Base-by-base conservation (phyloP, 352 stramenopile genomes). In the Phytophthora multivora region DNA sequence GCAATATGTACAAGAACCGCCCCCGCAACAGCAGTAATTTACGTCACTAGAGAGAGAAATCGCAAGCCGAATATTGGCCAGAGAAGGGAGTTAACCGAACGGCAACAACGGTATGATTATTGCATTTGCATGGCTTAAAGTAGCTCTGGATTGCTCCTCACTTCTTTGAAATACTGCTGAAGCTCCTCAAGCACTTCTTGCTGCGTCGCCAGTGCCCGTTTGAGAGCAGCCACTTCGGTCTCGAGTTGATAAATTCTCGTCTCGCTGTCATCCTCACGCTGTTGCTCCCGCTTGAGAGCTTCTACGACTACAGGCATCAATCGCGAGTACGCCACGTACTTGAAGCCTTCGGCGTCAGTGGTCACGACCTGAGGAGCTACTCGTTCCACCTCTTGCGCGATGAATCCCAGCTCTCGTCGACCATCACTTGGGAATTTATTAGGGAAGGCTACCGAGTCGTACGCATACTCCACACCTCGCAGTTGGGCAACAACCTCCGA, bases 331-430 rank as follows among this genome's bases (percentile, higher is more conserved):
- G 90, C 86, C 7, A 98, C 75, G 40, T 95, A 94, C 69, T 96
- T 93, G 69, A 88, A 97, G 8, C 88, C 89, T 3, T 88, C 59
- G 19, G 55, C 41, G 13, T 94, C 77, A 11, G 77, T 73, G 9
- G 55, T 68, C 23, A 98, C 88, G 25, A 97, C 79, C 43, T 97
- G 72, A 13, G 90, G 90, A 3, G 95, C 65, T 23, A 91, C 67
- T n/a, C 51, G 42, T 48, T 96, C 86, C 23, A 97, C 76, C 11
- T 97, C 71, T 66, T 98, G 92, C 2, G 92, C 92, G 33, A 98
- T 66, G 46, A 98, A 96, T 21, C 91, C 90, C 8, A 97, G 30
- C 55, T 97, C 79, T 1, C 76, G 71, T n/a, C 50, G 60, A 21
- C 51, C 56, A 10, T 65, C 28, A 5, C 9, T 16, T 2, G 62